Conservation (phyloP, 2,329 filamentous ascomycete genomes). For the Diaporthe sp. region DNA sequence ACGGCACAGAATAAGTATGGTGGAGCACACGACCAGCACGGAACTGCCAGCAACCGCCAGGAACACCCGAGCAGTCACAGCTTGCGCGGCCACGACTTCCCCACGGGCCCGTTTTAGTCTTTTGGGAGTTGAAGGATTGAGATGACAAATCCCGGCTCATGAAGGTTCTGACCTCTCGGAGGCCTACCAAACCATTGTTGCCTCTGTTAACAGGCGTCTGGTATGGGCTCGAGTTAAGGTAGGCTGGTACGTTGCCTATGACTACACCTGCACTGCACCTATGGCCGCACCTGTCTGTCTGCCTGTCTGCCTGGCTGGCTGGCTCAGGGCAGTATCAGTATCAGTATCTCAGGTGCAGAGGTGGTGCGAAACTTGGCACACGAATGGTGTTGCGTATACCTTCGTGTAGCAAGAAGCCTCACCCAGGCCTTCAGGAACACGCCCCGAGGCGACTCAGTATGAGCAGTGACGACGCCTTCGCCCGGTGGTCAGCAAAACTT, state of each 20-base stretch:
- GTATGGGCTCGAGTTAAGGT: not conserved
- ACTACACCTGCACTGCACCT: not conserved
- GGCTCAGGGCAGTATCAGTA: not conserved
- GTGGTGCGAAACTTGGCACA: not conserved
- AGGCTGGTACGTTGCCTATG: not conserved
- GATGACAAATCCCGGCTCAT: slow-evolving; percentile 11
- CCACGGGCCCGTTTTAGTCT: slow-evolving; percentile 1
- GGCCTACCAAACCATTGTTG: slow-evolving; percentile 8
- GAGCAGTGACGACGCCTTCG: slow-evolving; percentile 6
- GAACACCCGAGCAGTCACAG: not conserved
- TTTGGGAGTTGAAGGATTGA: slow-evolving; percentile 17
- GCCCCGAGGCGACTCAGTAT: not conserved
- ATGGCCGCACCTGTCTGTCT: not conserved
- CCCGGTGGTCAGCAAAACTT: not conserved
- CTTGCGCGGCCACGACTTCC: not conserved
- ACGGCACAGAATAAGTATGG: slow-evolving; percentile 7
- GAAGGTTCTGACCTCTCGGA: not conserved
- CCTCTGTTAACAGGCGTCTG: not conserved
- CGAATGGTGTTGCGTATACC: not conserved
- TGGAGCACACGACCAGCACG: not conserved
- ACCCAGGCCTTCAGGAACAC: slow-evolving; percentile 8
- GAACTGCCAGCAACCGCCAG: not conserved
- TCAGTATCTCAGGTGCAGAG: not conserved
- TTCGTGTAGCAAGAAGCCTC: not conserved
- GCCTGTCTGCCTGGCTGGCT: not conserved